phyloP scores from a whole-genome alignment of 225 moss, liverwort and hornwort species.

The Sphagnum contortum region DNA sequence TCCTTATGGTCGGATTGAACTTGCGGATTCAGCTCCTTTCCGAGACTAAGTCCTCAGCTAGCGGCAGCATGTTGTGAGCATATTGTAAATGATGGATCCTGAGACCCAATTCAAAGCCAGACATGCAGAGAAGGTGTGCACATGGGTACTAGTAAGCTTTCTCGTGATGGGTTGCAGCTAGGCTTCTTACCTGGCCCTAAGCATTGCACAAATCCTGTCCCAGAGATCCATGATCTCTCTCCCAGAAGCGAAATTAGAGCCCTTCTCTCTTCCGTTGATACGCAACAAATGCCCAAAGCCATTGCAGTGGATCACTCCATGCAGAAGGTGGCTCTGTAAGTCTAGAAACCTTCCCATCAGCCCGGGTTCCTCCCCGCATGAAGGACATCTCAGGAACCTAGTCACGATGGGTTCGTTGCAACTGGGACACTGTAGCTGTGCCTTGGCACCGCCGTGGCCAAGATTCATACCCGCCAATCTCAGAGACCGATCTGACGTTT shows the following conservation, averaged over 20 bases:
- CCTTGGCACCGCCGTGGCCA: slow-evolving; percentile 32
- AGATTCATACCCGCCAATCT: slow-evolving; percentile 52
- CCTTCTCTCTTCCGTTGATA: slow-evolving; percentile 91
- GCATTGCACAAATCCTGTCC: slow-evolving; percentile 99
- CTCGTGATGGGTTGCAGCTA: too few species aligned
- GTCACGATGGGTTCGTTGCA: slow-evolving; percentile 80
- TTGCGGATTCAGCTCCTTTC: too few species aligned
- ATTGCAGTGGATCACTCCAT: slow-evolving; percentile 96
- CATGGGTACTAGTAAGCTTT: too few species aligned
- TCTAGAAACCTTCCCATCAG: slow-evolving; percentile 63
- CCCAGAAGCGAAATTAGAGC: slow-evolving; percentile 89
- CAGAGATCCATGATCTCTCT: slow-evolving; percentile 99
- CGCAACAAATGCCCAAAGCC: slow-evolving; percentile 94
- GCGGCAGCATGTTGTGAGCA: too few species aligned
- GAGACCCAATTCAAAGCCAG: too few species aligned
- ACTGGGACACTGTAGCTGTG: slow-evolving; percentile 39
- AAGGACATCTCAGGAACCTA: slow-evolving; percentile 70
- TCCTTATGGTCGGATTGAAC: too few species aligned
- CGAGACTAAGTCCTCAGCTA: too few species aligned
- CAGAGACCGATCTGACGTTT: slow-evolving; percentile 62
- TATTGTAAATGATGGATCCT: too few species aligned
- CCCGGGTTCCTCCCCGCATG: slow-evolving; percentile 89
- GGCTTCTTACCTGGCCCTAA: slow-evolving; percentile 70
- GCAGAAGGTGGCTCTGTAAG: slow-evolving; percentile 92
- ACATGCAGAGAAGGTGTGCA: too few species aligned